Evolutionary conservation across 2,329 filamentous ascomycete genomes (phyloP).

Genomic region (Esteya vermicola): DNA sequence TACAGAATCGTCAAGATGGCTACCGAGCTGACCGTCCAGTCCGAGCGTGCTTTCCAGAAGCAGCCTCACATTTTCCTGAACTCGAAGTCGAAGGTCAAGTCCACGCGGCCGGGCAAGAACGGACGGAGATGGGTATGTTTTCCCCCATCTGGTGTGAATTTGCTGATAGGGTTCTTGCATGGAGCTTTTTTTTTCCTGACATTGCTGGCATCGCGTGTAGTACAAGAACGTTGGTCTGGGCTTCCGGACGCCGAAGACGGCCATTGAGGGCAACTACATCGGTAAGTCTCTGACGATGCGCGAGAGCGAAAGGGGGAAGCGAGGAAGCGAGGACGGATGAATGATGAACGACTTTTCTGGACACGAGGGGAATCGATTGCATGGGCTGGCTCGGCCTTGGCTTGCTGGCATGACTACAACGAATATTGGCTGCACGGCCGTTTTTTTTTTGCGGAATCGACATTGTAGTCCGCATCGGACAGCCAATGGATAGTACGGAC

Average conservation of each 20-base stretch:
- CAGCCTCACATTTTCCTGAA: conserved; percentile 99
- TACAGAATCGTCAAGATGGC: conserved; percentile 47
- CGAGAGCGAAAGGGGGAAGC: no score
- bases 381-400: no score
- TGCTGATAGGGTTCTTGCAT: neutral
- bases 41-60: conserved; percentile 99
- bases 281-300: no score
- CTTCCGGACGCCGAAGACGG: conserved; percentile 96
- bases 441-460: no score
- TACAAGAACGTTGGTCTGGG: conserved; percentile 99
- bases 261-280: conserved; percentile 98
- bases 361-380: no score
- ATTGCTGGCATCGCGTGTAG: conserved; percentile 17
- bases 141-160: neutral
- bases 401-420: no score
- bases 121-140: conserved; percentile 54
- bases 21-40: conserved; percentile 98
- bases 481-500: no score
- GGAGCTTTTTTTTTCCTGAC: neutral
- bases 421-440: no score
- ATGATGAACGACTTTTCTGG: no score
- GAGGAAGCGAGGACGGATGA: neutral
- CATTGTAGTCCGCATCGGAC: no score
- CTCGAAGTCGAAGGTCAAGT: conserved; percentile 81
- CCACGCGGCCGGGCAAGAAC: conserved; percentile 75